Conservation (phyloP, 2,329 filamentous ascomycete genomes). For the Sarocladium strictum region DNA sequence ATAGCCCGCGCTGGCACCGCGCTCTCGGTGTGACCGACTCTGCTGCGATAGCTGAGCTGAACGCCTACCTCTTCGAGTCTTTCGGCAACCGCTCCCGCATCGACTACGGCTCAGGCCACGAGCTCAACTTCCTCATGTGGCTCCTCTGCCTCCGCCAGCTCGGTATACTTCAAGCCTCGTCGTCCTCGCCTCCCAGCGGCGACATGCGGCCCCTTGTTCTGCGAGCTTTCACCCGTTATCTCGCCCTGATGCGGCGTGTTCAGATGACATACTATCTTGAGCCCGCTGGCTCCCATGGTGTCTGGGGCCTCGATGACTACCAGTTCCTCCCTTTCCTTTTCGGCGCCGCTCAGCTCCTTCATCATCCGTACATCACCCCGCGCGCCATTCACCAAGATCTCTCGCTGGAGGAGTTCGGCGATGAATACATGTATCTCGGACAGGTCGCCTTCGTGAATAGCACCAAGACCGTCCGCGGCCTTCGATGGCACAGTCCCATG, state of each 20-base stretch:
- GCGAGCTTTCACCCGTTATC: slow-evolving; percentile 74
- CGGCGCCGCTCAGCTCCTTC: slow-evolving; percentile 80
- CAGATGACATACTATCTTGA: slow-evolving; percentile 95
- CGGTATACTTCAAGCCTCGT: slow-evolving; percentile 40
- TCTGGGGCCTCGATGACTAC: slow-evolving; percentile 97
- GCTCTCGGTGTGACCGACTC: slow-evolving; percentile 46
- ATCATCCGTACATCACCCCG: slow-evolving; percentile 75
- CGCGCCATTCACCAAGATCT: slow-evolving; percentile 82
- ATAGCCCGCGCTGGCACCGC: slow-evolving; percentile 56
- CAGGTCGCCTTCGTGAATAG: slow-evolving; percentile 93
- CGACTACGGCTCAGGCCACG: slow-evolving; percentile 95
- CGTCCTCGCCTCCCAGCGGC: slow-evolving; percentile 18
- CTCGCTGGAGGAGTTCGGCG: slow-evolving; percentile 76
- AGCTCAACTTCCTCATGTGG: slow-evolving; percentile 96
- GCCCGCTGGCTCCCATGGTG: slow-evolving; percentile 91
- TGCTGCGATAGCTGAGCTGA: slow-evolving; percentile 61
- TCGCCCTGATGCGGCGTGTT: slow-evolving; percentile 78
- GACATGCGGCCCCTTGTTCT: slow-evolving; percentile 58
- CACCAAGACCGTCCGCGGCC: slow-evolving; percentile 89
- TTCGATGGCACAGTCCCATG: slow-evolving; percentile 98
- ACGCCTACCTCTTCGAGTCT: slow-evolving; percentile 73
- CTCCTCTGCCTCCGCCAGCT: slow-evolving; percentile 88
- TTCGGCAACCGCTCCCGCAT: slow-evolving; percentile 85
- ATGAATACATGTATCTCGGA: slow-evolving; percentile 83
- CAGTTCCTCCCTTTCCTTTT: slow-evolving; percentile 95